Conservation (phyloP, 441 rosid species). For the Codiaeum variegatum region DNA sequence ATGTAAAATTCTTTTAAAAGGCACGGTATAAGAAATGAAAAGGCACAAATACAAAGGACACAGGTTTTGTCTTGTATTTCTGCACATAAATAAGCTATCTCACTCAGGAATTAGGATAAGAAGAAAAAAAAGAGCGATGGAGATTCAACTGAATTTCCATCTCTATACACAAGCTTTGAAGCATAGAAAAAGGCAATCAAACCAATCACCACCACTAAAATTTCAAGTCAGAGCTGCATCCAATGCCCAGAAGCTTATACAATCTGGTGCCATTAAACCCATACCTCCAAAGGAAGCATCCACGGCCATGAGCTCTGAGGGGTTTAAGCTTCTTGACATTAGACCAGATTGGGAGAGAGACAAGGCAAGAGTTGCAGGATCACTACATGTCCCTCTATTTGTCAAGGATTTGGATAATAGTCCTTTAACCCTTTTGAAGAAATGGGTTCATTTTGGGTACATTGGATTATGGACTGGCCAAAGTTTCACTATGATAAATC, state of each 20-base stretch:
- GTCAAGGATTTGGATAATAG: conserved; percentile 63
- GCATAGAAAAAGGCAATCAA: conserved; percentile 13
- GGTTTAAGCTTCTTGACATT: conserved; percentile 62
- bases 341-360: conserved; percentile 83
- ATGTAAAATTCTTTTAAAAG: not conserved
- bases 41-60: not conserved
- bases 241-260: conserved; percentile 47
- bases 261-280: conserved; percentile 56
- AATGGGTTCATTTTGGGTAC: conserved; percentile 93
- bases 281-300: conserved; percentile 61
- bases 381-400: conserved; percentile 75
- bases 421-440: conserved; percentile 70
- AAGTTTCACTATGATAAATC: conserved; percentile 63
- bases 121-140: conserved; percentile 25
- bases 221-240: conserved; percentile 27
- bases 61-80: not conserved
- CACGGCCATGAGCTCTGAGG: conserved; percentile 43
- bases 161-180: conserved; percentile 20
- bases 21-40: not conserved
- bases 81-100: not conserved
- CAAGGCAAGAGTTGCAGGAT: conserved; percentile 70
- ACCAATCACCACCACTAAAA: conserved; percentile 12
- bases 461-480: conserved; percentile 95
- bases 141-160: conserved; percentile 34
- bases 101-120: conserved; percentile 22